Base-by-base conservation (phyloP, 805 yeast species). In the Candida yuanshanica region DNA sequence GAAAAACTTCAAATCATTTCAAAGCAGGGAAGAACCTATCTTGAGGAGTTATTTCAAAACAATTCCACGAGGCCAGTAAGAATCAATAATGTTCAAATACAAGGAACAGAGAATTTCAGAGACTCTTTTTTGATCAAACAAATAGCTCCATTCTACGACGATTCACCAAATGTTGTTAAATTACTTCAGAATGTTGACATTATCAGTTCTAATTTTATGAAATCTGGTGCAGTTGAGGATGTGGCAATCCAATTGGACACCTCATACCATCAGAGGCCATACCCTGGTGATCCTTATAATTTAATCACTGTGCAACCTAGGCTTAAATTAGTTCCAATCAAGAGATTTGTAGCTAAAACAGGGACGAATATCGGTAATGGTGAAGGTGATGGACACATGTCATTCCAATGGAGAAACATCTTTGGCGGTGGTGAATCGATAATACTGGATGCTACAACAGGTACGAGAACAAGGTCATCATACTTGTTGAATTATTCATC, bases 291-390 rank as follows among this genome's bases (percentile, higher is more conserved):
- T 36, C 12, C 42, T 55, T 2, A 39, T 62, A 7, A 31, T 10
- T n/a, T 18, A 21, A n/a, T 31, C n/a, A 24, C 36, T 4, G 50
- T 65, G 3, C 53, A 54, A 7, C 65, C 69, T 14, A 53, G 47
- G 14, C 36, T 66, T 12, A 56, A 61, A 26, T 37, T 68, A 10
- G 31, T 49, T 5, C 90, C 91, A 0, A 74, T 74, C 4, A 87
- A 87, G 51, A 73, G 75, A 49, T 83, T 89, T 52, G 72, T 75
- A 45, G 90, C 95, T 39, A 85, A 84, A 52, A 86, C 97, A 1
- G 99, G 99, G 4, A 93, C 98, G 2, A 90, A 89, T 60, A 77
- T 93, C 7, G 98, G 98, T 2, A 91, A 93, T 57, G 95, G 95
- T 24, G 98, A 93, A 66, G 99, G 97, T 23, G 93, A 86, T 56